Evolutionary conservation across 2,329 filamentous ascomycete genomes (phyloP).

Genomic region (Xylaria polymorpha): DNA sequence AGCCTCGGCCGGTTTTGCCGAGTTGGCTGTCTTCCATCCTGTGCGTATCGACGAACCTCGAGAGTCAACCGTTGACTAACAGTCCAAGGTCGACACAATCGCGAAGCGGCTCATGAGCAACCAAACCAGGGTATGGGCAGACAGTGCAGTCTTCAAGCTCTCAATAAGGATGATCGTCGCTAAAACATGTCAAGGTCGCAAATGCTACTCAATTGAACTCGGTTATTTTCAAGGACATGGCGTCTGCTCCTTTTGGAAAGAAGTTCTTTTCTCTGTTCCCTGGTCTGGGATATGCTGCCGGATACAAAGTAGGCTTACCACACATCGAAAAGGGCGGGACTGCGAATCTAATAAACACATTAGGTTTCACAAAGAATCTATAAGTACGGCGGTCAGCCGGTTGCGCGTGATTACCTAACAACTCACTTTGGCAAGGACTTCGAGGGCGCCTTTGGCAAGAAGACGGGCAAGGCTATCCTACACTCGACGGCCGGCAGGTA

Average conservation of each 20-base stretch:
- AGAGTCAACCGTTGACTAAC: conserved; percentile 42
- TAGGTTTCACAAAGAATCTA: conserved; percentile 93
- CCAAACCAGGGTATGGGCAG: conserved; percentile 74
- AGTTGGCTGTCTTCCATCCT: conserved; percentile 78
- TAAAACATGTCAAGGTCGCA: conserved; percentile 41
- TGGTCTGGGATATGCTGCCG: conserved; percentile 94
- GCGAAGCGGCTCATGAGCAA: conserved; percentile 99
- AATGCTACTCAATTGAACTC: conserved; percentile 75
- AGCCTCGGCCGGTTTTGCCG: conserved; percentile 72
- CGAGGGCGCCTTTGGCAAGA: conserved; percentile 90
- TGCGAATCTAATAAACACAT: conserved; percentile 22
- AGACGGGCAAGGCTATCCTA: conserved; percentile 98
- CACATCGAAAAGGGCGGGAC: neutral
- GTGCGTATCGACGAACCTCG: conserved; percentile 53
- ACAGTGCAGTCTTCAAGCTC: neutral
- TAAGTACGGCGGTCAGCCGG: conserved; percentile 98
- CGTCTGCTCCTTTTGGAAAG: conserved; percentile 72
- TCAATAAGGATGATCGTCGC: conserved; percentile 7
- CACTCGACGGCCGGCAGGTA: conserved; percentile 94
- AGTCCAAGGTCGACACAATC: conserved; percentile 87
- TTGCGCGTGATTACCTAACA: conserved; percentile 89
- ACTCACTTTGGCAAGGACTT: conserved; percentile 84
- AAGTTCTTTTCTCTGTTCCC: conserved; percentile 98
- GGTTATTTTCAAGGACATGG: conserved; percentile 94
- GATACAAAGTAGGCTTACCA: conserved; percentile 80